Base-by-base conservation (phyloP, 495 filamentous ascomycete genomes). In the Aspergillus kassunensis region DNA sequence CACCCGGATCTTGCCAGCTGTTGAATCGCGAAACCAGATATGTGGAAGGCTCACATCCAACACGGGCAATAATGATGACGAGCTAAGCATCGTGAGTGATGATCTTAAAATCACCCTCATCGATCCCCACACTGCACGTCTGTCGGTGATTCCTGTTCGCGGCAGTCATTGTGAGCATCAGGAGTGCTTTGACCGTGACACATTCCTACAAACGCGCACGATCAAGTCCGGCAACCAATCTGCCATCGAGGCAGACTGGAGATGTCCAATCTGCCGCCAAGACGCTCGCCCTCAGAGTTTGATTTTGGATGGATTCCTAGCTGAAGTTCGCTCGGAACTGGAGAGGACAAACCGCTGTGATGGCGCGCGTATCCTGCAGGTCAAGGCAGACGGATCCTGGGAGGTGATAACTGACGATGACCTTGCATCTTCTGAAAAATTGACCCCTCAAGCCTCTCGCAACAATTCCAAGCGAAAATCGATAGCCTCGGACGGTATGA, bases 111-210 rank as follows among this genome's bases (percentile, higher is more conserved):
- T 97, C 54, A 79, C 84, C 50, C 76, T 96, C 2, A 75, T 85
- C 9, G 90, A 95, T 62, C 90, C 90, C 0, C 90, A 88, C 65
- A 83, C 74, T 42, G 75, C 81, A 0, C 68, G 66, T 3, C 80
- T 95, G n/a, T 90, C 86, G 61, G 69, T 79, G 3, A 69, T 78
- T 0, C 90, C 91, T 3, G 88, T 80, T 6, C 83, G 90, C 15
- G 82, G 88, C 12, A 68, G 55, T 6, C 40, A 37, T 13, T 87
- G 84, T 64, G 68, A 68, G 6, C 91, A 97, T 63, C 68, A 81
- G 30, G 89, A 96, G 66, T 95, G 89, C 63, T 96, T 97, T 62
- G 91, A 97, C 63, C 83, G 93, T 19, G 80, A 89, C 21, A 90
- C 80, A 0, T 96, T 87, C 70, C 76, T 97, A 11, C 61, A 70